phyloP scores from a whole-genome alignment of 2,329 filamentous ascomycete genomes.

The Eutypella sp. region DNA sequence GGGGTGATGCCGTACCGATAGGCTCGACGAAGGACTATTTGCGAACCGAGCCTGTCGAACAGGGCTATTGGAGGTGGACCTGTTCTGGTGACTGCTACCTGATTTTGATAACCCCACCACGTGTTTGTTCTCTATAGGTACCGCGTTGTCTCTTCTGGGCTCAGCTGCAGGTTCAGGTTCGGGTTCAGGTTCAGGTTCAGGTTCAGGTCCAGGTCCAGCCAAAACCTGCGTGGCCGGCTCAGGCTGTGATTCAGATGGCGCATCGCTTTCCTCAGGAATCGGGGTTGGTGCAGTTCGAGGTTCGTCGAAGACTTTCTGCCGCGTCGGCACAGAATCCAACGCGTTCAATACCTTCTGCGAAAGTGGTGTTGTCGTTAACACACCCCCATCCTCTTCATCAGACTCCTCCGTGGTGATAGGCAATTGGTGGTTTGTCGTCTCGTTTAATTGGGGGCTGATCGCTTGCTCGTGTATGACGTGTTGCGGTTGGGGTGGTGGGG shows the following conservation, averaged over 20 bases:
- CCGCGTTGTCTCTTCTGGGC: slow-evolving; percentile 7
- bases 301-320: slow-evolving; percentile 22
- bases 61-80: slow-evolving; percentile 55
- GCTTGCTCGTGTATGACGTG: not conserved
- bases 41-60: slow-evolving; percentile 64
- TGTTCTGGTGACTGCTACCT: slow-evolving; percentile 12
- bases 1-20: slow-evolving; percentile 61
- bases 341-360: slow-evolving; percentile 22
- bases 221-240: not conserved
- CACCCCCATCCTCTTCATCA: slow-evolving; percentile 31
- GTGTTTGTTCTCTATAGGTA: slow-evolving; percentile 17
- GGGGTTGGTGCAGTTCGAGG: slow-evolving; percentile 9
- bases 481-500: slow-evolving; percentile 1
- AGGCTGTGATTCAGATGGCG: slow-evolving; percentile 5
- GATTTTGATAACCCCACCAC: slow-evolving; percentile 16
- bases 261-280: slow-evolving; percentile 1
- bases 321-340: slow-evolving; percentile 31
- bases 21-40: slow-evolving; percentile 43
- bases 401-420: slow-evolving; percentile 43
- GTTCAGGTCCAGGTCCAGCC: slow-evolving; percentile 4
- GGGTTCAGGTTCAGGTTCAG: slow-evolving; percentile 4
- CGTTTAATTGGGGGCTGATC: not conserved
- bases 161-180: slow-evolving; percentile 8
- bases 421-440: slow-evolving; percentile 27
- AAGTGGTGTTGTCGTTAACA: slow-evolving; percentile 5